A percentile compares a stretch with the other conserved stretches of the same genome.
Conservation (phyloP, 2,329 filamentous ascomycete genomes). For the Atkinsonella hypoxylon region DNA sequence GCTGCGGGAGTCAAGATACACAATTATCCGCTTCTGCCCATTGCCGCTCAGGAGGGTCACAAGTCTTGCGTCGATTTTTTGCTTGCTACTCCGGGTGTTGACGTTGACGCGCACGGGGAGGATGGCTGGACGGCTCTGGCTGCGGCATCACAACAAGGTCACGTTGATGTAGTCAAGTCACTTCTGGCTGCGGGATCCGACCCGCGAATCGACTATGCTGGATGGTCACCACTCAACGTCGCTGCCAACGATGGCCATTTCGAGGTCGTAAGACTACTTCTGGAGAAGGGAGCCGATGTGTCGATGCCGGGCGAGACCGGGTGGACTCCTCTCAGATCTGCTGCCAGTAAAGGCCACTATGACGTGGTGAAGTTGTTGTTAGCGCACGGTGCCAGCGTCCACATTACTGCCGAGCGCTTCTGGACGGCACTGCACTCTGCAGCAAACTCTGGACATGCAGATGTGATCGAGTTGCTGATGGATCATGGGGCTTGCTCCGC, state of each 20-base stretch:
- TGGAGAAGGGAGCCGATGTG: conserved; percentile 4
- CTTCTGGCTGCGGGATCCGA: conserved; percentile 5
- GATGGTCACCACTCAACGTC: conserved; percentile 8
- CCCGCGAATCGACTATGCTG: conserved; percentile 3
- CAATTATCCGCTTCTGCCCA: conserved; percentile 3
- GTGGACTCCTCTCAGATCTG: conserved; percentile 9
- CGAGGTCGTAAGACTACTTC: conserved; percentile 5
- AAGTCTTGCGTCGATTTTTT: conserved; percentile 1
- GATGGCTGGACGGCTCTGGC: conserved; percentile 7
- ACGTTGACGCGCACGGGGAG: conserved; percentile 1
- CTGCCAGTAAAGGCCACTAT: conserved; percentile 5
- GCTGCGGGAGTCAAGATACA: conserved; percentile 1
- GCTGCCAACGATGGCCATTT: conserved; percentile 8
- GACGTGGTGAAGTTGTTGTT: conserved; percentile 7
- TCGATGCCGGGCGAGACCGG: conserved; percentile 4
- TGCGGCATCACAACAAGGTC: conserved; percentile 6
- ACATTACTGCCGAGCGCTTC: conserved; percentile 3
- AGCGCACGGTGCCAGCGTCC: conserved; percentile 6
- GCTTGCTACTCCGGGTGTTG: conserved; percentile 2
- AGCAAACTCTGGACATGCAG: conserved; percentile 6
- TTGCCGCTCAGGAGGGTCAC: conserved; percentile 3
- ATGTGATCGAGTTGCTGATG: conserved; percentile 5
- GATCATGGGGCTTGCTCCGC: conserved; percentile 4
- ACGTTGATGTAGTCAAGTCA: conserved; percentile 4
- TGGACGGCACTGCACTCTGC: conserved; percentile 10